Percentiles rank a stretch among this genome's conserved stretches.
Evolutionary conservation across 768 basidiomycete genomes (phyloP).

Genomic region (Kwoniella heveanensis): DNA sequence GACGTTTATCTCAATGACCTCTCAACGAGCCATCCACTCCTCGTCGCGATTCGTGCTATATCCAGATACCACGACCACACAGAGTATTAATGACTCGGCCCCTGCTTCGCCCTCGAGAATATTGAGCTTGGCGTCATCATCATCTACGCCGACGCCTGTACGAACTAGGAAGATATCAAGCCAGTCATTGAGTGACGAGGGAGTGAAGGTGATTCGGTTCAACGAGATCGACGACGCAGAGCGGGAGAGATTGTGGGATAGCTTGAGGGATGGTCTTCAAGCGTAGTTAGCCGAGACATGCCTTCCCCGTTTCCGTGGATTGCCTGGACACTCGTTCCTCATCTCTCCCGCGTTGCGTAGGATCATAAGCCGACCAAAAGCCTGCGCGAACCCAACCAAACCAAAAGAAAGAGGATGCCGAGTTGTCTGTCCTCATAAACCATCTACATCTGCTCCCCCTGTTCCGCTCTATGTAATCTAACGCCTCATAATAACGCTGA

Average conservation of each 20-base stretch:
- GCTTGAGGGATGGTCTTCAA: constrained; percentile 13
- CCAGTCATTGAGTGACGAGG: constrained; percentile 19
- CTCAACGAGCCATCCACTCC: constrained; percentile 37
- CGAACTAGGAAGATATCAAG: constrained; percentile 25
- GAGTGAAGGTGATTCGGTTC: constrained; percentile 30
- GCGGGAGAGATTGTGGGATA: constrained; percentile 23
- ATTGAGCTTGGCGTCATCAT: neutral
- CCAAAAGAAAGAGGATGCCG: too few relatives aligned
- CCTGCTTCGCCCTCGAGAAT: neutral
- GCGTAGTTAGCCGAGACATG: too few relatives aligned
- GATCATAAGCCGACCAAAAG: too few relatives aligned
- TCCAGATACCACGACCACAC: constrained; percentile 7
- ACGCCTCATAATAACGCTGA: too few relatives aligned
- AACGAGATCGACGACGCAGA: constrained; percentile 28
- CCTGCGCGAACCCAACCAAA: too few relatives aligned
- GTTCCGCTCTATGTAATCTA: too few relatives aligned
- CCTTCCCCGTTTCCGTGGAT: too few relatives aligned
- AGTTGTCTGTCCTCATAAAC: too few relatives aligned
- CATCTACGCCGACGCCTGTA: neutral
- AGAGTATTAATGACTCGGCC: too few relatives aligned
- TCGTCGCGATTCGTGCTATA: constrained; percentile 23
- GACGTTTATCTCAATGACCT: constrained; percentile 45
- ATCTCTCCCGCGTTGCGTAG: too few relatives aligned
- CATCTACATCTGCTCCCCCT: too few relatives aligned
- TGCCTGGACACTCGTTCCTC: too few relatives aligned